Evolutionary conservation across 2,329 filamentous ascomycete species (phyloP).

Genomic region (Iodosphaeria phyllophila): DNA sequence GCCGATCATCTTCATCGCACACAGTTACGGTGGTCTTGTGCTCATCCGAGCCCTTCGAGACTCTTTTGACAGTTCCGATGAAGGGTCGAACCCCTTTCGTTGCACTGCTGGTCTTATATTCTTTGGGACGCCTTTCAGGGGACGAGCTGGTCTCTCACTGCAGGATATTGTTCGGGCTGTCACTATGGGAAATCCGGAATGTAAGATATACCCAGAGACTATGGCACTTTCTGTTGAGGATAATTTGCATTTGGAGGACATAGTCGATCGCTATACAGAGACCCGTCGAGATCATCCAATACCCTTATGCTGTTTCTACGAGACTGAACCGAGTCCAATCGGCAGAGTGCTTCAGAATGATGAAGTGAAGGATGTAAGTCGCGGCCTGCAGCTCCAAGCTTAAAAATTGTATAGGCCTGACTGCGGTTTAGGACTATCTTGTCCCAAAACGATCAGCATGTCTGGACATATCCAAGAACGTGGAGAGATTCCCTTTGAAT

Average conservation of each 20-base stretch:
- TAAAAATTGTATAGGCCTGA: background rate
- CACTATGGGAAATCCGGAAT: background rate
- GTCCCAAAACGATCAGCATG: conserved; percentile 1
- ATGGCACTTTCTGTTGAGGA: background rate
- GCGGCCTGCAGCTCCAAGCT: background rate
- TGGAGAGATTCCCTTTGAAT: background rate
- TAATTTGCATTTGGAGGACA: background rate
- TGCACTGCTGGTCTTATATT: conserved; percentile 1
- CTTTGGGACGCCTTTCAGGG: conserved; percentile 1
- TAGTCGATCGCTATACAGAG: background rate
- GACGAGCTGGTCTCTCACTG: background rate
- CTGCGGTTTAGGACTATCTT: background rate
- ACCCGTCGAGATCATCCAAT: conserved; percentile 1
- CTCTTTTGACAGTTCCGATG: background rate
- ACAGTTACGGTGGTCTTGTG: conserved; percentile 8
- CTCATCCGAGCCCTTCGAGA: conserved; percentile 1
- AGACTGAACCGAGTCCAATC: background rate
- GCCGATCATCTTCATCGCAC: conserved; percentile 7
- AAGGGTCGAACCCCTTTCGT: background rate
- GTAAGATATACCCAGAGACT: background rate
- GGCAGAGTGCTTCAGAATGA: background rate
- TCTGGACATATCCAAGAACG: background rate
- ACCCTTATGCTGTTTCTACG: conserved; percentile 1
- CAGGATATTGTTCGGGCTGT: background rate
- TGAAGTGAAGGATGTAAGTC: background rate